Base-by-base conservation (phyloP, 2,329 filamentous ascomycete species). In the Penicillium sumatraense region DNA sequence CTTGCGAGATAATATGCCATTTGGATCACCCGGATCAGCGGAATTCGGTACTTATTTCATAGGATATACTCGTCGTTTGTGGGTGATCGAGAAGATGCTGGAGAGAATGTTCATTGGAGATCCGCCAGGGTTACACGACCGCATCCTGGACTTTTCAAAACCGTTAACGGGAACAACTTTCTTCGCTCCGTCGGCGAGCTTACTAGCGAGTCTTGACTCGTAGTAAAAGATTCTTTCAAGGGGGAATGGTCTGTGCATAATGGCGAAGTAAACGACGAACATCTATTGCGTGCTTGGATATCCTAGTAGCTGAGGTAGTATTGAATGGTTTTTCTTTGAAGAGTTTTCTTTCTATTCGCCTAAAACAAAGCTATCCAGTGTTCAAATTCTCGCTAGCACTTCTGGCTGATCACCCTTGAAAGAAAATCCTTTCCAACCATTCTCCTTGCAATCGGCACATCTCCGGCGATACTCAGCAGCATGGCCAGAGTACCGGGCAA, bases 41-140 rank as follows among this genome's bases (percentile, higher is more conserved):
- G 76, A 84, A 63, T 85, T 80, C 55, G 83, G 83, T 1, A 86
- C 83, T 0, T 86, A 85, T 66, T 85, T 85, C 51, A 83, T 85
- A 48, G 82, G 81, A 0, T 84, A 84, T 62, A 79, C 81, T 1
- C 56, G 61, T 0, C 71, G 74, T 10, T 62, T 85, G 9, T 86
- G 82, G 82, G 83, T 85, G 0, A 78, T 82, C 49, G 83, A 86
- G 69, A 77, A 76, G 66, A 86, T 85, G 83, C 61, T 85, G 61
- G 71, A 83, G 59, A 73, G 80, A 2, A 85, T 85, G 83, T 85
- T 85, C 64, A 57, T 84, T 9, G 83, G 83, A 0, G 63, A 79
- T 49, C 83, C 83, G 2, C 75, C 77, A 0, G 83, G 83, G 0
- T 58, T 81, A 56, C 81, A 86, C 68, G 83, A 86, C 70, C 75